A percentile compares a stretch with the other conserved stretches of the same genome.
phyloP scores from a whole-genome alignment of 192 early-diverging fungal genomes.

The Rhizoclosmatium sp. region DNA sequence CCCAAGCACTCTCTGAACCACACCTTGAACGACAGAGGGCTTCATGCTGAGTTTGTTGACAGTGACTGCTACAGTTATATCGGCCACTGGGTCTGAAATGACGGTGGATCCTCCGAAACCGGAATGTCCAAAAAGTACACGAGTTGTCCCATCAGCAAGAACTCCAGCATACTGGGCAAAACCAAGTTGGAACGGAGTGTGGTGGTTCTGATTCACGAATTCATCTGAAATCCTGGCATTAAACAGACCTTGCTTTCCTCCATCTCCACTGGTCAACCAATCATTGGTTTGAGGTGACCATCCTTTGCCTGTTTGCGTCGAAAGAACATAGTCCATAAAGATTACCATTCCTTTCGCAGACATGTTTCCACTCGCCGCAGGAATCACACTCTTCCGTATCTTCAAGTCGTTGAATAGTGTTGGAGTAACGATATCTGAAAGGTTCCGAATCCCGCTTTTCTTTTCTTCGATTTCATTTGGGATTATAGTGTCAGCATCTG shows the following conservation, averaged over 20 bases:
- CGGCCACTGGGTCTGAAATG: slow-evolving; percentile 13
- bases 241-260: background rate
- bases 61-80: slow-evolving; percentile 22
- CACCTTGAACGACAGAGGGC: background rate
- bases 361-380: slow-evolving; percentile 47
- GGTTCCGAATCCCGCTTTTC: background rate
- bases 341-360: slow-evolving; percentile 35
- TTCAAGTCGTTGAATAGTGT: slow-evolving; percentile 43
- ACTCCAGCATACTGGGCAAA: slow-evolving; percentile 4
- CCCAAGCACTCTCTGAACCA: slow-evolving; percentile 1
- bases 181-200: background rate
- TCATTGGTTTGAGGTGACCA: background rate
- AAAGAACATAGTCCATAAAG: slow-evolving; percentile 23
- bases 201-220: background rate
- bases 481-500: too few relatives aligned
- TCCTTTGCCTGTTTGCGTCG: background rate
- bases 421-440: slow-evolving; percentile 28
- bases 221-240: too few relatives aligned
- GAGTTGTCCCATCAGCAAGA: background rate
- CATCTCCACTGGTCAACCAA: slow-evolving; percentile 1
- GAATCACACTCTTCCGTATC: slow-evolving; percentile 37
- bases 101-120: slow-evolving; percentile 38
- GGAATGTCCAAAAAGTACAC: slow-evolving; percentile 36
- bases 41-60: slow-evolving; percentile 24
- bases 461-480: too few relatives aligned